A percentile compares a stretch with the other conserved stretches of the same genome.
phyloP scores from a whole-genome alignment of 2,329 filamentous ascomycete genomes.

The Dryadomyces quercus-mongolicae region DNA sequence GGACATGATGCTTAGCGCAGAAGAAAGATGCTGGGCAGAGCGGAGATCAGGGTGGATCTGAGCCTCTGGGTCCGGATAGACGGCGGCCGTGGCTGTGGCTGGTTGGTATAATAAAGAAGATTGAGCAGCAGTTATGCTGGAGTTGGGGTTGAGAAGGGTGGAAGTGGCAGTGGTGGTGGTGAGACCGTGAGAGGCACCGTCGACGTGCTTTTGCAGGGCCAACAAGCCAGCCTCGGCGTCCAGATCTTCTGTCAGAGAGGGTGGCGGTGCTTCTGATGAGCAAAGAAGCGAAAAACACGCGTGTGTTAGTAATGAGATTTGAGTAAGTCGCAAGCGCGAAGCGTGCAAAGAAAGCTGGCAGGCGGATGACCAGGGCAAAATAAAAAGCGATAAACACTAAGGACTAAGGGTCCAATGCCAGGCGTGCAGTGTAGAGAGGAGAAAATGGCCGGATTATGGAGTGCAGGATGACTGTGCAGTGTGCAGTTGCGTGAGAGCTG shows the following conservation, averaged over 20 bases:
- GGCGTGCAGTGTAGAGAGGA: not conserved
- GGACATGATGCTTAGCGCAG: constrained; percentile 4
- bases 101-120: not conserved
- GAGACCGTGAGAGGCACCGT: not conserved
- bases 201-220: constrained; percentile 10
- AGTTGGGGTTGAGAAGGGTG: not conserved
- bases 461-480: constrained; percentile 4
- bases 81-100: not conserved
- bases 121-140: not conserved
- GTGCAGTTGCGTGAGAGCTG: not conserved
- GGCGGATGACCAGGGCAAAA: not conserved
- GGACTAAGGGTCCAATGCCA: not conserved
- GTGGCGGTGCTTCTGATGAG: not conserved
- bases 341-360: not conserved
- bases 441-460: not conserved
- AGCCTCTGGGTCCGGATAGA: constrained; percentile 4
- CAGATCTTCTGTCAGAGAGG: not conserved
- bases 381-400: not conserved
- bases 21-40: not conserved
- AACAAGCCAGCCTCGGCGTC: constrained; percentile 7
- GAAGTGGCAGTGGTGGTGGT: not conserved
- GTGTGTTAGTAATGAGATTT: constrained; percentile 1
- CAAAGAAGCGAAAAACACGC: not conserved
- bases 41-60: constrained; percentile 10
- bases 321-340: not conserved